Base-by-base conservation (phyloP, 306 rosid species). In the Quillaja saponaria region DNA sequence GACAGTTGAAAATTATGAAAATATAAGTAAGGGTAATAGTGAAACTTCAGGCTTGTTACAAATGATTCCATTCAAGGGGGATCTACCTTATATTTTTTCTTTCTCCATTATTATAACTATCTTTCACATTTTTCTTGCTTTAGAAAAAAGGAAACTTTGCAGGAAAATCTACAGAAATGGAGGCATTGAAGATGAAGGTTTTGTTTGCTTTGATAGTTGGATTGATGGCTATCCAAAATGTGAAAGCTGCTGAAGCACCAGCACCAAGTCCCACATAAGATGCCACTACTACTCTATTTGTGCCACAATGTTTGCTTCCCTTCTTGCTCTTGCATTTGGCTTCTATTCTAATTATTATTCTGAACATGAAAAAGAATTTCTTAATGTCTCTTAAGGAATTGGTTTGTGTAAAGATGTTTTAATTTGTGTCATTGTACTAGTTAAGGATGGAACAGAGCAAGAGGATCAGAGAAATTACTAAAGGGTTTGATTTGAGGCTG, bases 191-290 rank as follows among this genome's bases (percentile, higher is more conserved):
- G 71, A 67, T 78, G 71, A 71, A 61, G 19, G 10, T 78, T 64
- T 71, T 74, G 14, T 51, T 78, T 65, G 62, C 48, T 35, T n/a
- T 71, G n/a, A 20, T 71, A 40, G 67, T 72, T 48, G 8, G 71
- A 41, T 37, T 78, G 25, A 78, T 78, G 68, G 79, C 55, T 6
- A 46, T 34, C 61, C 25, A 33, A 8, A 55, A 34, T 3, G 86
- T 78, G 15, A 70, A 78, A 14, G 86, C 83, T 19, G 83, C 83
- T 13, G 74, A 81, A 0, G 68, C 76, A 16, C 86, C 86, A 6
- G 81, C 86, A 13, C 86, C 86, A 0, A 66, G 83, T 60, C 86
- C 86, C 41, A 9, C 76, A 2, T 81, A 83, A 3, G 83, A 78
- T 28, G 83, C 86, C 19, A 74, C 78, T 3, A 9, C 71, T 3